These are phyloP conservation scores for Gracilaria vermiculophylla DNA, from an alignment of 23 red algal genomes.

Conservation along the genomic window DNA sequence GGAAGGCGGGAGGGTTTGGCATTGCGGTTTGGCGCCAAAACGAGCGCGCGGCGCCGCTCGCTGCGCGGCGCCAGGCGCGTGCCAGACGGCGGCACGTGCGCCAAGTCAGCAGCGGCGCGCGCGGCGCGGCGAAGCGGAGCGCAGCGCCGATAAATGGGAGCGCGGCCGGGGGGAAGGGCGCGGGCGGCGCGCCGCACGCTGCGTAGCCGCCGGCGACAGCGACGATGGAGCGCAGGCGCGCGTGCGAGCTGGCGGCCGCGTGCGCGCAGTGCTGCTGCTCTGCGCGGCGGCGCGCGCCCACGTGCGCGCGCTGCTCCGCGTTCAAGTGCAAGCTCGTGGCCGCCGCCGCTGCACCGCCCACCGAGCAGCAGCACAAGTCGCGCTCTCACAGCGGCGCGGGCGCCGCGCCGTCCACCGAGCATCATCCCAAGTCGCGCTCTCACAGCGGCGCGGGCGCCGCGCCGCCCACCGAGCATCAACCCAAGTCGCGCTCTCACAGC, in stretches of 20 bases:
- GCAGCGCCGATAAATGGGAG: background rate
- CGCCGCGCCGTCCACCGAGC: background rate
- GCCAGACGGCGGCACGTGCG: background rate
- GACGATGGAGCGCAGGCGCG: background rate
- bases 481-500: too few species aligned
- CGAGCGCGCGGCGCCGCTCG: background rate
- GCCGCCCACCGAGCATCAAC: background rate
- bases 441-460: background rate
- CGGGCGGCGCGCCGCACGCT: background rate
- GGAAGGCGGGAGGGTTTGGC: background rate
- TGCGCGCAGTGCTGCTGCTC: background rate
- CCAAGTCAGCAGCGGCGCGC: background rate
- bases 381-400: background rate
- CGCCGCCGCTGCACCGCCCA: background rate
- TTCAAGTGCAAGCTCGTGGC: background rate
- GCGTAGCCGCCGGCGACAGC: background rate
- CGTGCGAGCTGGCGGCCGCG: background rate
- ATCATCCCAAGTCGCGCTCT: background rate
- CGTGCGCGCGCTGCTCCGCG: background rate
- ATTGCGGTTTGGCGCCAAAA: slow-evolving; percentile 3
- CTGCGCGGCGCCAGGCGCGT: background rate
- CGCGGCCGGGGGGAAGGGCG: background rate
- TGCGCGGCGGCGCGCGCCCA: background rate
- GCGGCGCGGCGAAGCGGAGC: background rate
- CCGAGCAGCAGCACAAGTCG: too few species aligned